Base-by-base conservation (phyloP, 1,139 yeast species). In the Candida tunisiensis region DNA sequence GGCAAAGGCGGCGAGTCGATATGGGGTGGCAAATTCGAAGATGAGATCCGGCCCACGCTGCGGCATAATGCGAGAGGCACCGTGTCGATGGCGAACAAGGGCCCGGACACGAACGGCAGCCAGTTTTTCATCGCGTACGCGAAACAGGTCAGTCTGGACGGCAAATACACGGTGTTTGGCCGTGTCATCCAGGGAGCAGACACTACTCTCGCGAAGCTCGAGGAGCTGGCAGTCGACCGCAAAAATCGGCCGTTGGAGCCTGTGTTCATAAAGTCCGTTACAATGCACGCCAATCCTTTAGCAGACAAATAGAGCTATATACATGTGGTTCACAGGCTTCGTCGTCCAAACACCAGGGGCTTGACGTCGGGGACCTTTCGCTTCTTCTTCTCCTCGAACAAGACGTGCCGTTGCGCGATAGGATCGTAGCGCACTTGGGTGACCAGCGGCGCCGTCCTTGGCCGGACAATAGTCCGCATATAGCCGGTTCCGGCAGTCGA, bases 381-480 rank as follows among this genome's bases (percentile, higher is more conserved):
- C 63, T 80, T 82, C 51, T 79, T 78, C 32, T 77, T 69, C 51
- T 88, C 98, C 17, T 72, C 69, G 58, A 88, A 88, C 37, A 88
- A 61, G 30, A 91, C 93, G 55, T 83, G 95, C 37, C 78, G 64
- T 45, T 69, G 62, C 9, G 69, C 82, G 7, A 65, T 45, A 8
- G 96, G 96, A 49, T 88, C 98, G 49, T 88, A 88, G 44, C 92
- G 66, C 26, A 85, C 77, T 49, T 82, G 88, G 29, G 72, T 72
- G 38, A 85, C 73, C 33, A 69, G 60, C 26, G 79, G 79, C 5
- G 92, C 70, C 27, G 78, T 71, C 58, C 95, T 73, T 29, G 88
- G 91, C 30, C 85, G 69, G 31, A 72, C 62, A 37, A 83, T 69
- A 53, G 85, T 75, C 47, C 91, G 69, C 49, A 71, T 69, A 50